Percentiles rank a stretch among this genome's conserved stretches.
These are phyloP conservation scores for Zygosaccharomyces pseudorouxii DNA, from an alignment of 805 yeast species.

Conservation along the genomic window DNA sequence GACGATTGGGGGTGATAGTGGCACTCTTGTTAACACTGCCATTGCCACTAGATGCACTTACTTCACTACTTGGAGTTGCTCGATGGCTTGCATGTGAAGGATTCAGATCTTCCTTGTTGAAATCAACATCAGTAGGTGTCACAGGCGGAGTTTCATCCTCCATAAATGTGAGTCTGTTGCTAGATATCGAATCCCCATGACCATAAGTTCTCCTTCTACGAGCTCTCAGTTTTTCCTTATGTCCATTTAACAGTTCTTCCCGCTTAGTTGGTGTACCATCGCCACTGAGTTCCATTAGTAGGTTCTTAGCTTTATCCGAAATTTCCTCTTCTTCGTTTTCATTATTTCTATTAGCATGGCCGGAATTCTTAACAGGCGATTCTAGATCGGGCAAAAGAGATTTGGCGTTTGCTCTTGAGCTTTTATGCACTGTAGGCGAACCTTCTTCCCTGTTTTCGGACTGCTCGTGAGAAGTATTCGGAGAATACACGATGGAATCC, in stretches of 20 bases:
- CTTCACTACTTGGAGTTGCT: background rate
- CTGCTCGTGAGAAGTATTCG: constrained; percentile 11
- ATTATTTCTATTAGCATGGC: background rate
- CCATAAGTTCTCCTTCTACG: constrained; percentile 21
- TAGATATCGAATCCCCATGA: constrained; percentile 3
- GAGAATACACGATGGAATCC: constrained; percentile 31
- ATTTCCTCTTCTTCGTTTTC: constrained; percentile 28
- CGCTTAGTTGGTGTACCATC: constrained; percentile 24
- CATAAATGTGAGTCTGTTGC: constrained; percentile 19
- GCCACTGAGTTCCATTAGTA: constrained; percentile 57
- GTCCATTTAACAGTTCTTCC: constrained; percentile 24
- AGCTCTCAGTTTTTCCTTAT: constrained; percentile 29
- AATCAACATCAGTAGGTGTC: background rate
- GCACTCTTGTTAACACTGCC: background rate
- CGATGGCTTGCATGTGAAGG: background rate
- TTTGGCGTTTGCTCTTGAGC: background rate
- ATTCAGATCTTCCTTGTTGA: background rate
- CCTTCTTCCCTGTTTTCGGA: background rate
- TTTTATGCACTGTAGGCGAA: constrained; percentile 8
- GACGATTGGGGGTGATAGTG: background rate
- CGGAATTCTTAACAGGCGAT: background rate
- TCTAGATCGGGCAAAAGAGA: background rate
- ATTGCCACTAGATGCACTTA: background rate
- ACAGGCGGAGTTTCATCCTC: constrained; percentile 10
- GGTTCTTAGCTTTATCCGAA: constrained; percentile 52